Evolutionary conservation across 140 eudicot genomes (phyloP).

Genomic region (Flaveria floridana): DNA sequence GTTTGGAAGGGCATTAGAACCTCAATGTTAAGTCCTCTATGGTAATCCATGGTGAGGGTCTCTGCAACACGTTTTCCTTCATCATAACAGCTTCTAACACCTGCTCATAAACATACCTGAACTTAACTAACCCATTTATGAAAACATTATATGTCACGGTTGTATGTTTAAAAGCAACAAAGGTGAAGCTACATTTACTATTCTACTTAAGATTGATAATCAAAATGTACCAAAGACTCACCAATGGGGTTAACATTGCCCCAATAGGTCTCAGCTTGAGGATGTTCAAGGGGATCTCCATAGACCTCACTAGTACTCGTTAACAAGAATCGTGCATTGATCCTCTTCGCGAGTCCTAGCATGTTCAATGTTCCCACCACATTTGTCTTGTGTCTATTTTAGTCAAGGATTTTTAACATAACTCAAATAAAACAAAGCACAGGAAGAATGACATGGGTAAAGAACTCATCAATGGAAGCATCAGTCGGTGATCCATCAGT

Average conservation of each 20-base stretch:
- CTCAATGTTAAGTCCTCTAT: slow-evolving; percentile 75
- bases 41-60: slow-evolving; percentile 84
- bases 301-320: slow-evolving; percentile 72
- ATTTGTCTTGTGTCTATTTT: slow-evolving; percentile 50
- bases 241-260: slow-evolving; percentile 66
- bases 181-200: not conserved
- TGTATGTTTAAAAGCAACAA: not conserved
- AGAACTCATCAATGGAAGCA: no score
- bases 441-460: no score
- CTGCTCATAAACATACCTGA: slow-evolving; percentile 25
- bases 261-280: slow-evolving; percentile 63
- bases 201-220: not conserved
- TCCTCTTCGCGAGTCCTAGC: slow-evolving; percentile 61
- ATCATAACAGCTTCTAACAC: slow-evolving; percentile 59
- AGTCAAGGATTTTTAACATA: slow-evolving; percentile 33
- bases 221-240: slow-evolving; percentile 25
- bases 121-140: not conserved
- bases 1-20: slow-evolving; percentile 30
- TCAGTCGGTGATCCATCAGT: no score
- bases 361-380: slow-evolving; percentile 64
- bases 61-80: slow-evolving; percentile 74
- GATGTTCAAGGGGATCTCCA: slow-evolving; percentile 62
- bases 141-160: not conserved
- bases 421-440: not conserved
- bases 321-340: slow-evolving; percentile 53